These are phyloP conservation scores for Marasmius oreades DNA, from an alignment of 1,284 basidiomycete species.

Conservation along the genomic window DNA sequence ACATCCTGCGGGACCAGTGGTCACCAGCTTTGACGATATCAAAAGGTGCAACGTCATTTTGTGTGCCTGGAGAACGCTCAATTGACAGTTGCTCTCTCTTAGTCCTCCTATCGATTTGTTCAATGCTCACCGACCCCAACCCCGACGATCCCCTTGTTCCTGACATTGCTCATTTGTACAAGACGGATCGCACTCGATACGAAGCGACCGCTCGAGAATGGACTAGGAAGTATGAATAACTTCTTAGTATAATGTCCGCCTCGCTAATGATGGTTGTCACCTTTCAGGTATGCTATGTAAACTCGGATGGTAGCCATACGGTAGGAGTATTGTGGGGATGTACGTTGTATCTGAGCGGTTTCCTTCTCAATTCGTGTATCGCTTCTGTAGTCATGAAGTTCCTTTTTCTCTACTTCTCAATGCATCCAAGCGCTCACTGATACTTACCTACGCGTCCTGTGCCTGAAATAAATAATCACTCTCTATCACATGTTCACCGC, in stretches of 20 bases:
- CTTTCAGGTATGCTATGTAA: conserved; percentile 58
- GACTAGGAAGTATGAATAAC: conserved; percentile 85
- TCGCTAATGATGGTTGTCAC: conserved; percentile 24
- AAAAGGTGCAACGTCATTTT: conserved; percentile 1
- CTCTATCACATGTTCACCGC: background rate
- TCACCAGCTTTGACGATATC: conserved; percentile 93
- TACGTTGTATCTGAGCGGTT: conserved; percentile 1
- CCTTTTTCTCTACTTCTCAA: background rate
- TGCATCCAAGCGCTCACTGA: background rate
- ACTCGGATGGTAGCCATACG: conserved; percentile 8
- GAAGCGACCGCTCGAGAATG: conserved; percentile 95
- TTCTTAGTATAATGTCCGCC: background rate
- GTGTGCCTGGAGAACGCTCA: background rate
- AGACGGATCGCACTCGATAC: conserved; percentile 91
- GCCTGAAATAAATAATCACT: background rate
- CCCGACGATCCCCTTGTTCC: conserved; percentile 87
- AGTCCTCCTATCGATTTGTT: conserved; percentile 94
- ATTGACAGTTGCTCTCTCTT: conserved; percentile 1
- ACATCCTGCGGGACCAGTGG: conserved; percentile 97
- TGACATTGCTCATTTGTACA: conserved; percentile 88
- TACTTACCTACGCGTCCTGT: background rate
- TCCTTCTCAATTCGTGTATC: conserved; percentile 3
- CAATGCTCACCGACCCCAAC: conserved; percentile 96
- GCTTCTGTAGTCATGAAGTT: background rate
- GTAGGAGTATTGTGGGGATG: background rate